Evolutionary conservation across 352 stramenopile genomes (phyloP).

Genomic region (Phytophthora macrochlamydospora): DNA sequence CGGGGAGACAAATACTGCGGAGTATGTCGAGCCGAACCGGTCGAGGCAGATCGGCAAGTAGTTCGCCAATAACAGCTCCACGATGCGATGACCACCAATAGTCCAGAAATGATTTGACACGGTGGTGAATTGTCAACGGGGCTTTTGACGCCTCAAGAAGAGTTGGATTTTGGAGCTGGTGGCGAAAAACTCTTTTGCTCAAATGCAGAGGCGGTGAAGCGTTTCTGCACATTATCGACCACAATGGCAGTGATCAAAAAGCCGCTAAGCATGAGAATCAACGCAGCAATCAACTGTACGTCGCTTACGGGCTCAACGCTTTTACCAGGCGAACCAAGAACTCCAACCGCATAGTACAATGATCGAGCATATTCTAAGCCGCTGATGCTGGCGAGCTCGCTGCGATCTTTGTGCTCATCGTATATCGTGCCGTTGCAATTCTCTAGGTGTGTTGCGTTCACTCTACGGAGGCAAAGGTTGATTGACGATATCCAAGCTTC

Average conservation of each 20-base stretch:
- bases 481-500: conserved; percentile 39
- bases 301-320: conserved; percentile 49
- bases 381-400: conserved; percentile 15
- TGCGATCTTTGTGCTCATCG: conserved; percentile 8
- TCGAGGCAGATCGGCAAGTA: conserved; percentile 55
- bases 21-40: conserved; percentile 54
- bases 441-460: conserved; percentile 26
- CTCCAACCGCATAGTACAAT: conserved; percentile 47
- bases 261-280: conserved; percentile 54
- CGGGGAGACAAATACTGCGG: conserved; percentile 47
- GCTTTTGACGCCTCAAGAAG: conserved; percentile 61
- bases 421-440: conserved; percentile 15
- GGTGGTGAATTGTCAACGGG: conserved; percentile 47
- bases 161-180: conserved; percentile 57
- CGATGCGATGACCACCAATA: conserved; percentile 75
- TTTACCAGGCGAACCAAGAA: conserved; percentile 46
- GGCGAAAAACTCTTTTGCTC: conserved; percentile 65
- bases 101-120: conserved; percentile 66
- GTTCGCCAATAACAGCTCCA: conserved; percentile 48
- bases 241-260: conserved; percentile 50
- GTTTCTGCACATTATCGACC: conserved; percentile 59
- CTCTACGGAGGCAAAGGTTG: conserved; percentile 21
- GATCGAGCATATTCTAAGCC: conserved; percentile 43
- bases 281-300: conserved; percentile 36
- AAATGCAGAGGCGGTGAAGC: conserved; percentile 54